Evolutionary conservation across 2,329 filamentous ascomycete genomes (phyloP).

Genomic region (Pseudogymnoascus sp.): DNA sequence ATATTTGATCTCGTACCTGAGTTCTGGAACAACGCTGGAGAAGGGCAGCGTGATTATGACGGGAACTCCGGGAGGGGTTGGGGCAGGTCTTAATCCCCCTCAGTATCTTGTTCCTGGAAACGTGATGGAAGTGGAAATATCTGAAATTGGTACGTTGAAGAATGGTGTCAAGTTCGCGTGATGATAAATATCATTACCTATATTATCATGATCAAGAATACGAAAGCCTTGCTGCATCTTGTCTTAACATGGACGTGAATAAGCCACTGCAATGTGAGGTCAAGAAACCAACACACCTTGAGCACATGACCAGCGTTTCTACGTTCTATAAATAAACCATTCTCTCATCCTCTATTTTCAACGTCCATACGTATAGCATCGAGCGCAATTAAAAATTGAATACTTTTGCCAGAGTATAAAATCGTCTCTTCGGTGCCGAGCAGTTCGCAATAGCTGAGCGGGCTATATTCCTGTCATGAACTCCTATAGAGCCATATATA

Average conservation of each 20-base stretch:
- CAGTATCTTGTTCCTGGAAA: slow-evolving; percentile 15
- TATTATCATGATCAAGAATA: background rate
- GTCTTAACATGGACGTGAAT: background rate
- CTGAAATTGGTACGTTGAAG: slow-evolving; percentile 15
- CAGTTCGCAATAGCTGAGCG: background rate
- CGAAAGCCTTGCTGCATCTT: background rate
- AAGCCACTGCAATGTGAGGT: background rate
- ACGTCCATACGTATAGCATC: background rate
- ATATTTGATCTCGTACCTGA: slow-evolving; percentile 29
- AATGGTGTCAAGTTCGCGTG: slow-evolving; percentile 15
- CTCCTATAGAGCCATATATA: background rate
- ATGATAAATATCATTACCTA: background rate
- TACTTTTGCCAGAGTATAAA: background rate
- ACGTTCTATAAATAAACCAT: background rate
- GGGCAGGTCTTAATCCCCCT: slow-evolving; percentile 33
- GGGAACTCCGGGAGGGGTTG: slow-evolving; percentile 34
- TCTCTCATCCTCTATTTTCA: background rate
- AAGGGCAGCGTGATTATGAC: slow-evolving; percentile 35
- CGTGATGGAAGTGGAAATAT: slow-evolving; percentile 16
- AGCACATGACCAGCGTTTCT: background rate
- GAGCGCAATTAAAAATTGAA: background rate
- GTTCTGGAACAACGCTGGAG: slow-evolving; percentile 30
- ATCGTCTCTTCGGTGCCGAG: background rate
- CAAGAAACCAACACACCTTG: background rate
- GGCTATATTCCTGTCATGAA: background rate